These are phyloP conservation scores for Penicillium sp. DNA, from an alignment of 2,329 filamentous ascomycete species.

Conservation along the genomic window DNA sequence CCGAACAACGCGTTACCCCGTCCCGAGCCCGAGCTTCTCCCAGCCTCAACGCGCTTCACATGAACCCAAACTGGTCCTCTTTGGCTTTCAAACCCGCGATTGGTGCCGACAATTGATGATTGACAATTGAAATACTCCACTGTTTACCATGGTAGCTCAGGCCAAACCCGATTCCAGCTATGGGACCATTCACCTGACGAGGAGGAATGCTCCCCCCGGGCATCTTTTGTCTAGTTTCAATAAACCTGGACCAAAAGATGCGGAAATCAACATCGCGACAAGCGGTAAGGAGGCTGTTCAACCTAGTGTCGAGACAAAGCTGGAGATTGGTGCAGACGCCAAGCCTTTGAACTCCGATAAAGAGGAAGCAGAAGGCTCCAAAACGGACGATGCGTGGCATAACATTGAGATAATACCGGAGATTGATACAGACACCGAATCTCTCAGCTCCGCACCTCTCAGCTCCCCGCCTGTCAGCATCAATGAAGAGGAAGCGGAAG, in stretches of 20 bases:
- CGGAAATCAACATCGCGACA: too few relatives aligned
- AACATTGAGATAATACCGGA: neutral
- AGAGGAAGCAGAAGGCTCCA: constrained; percentile 5
- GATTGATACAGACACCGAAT: constrained; percentile 32
- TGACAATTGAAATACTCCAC: neutral
- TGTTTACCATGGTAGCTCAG: constrained; percentile 19
- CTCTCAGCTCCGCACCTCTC: constrained; percentile 27
- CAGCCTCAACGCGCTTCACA: constrained; percentile 1
- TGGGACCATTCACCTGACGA: constrained; percentile 25
- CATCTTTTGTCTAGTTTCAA: constrained; percentile 29
- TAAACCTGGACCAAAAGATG: constrained; percentile 8
- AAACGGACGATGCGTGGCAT: neutral
- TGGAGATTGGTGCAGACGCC: constrained; percentile 1
- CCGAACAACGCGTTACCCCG: neutral
- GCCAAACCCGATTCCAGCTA: constrained; percentile 29
- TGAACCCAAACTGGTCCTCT: neutral
- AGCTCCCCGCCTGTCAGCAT: neutral
- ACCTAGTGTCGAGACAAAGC: neutral
- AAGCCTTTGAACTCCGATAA: constrained; percentile 1
- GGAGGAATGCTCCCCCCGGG: constrained; percentile 8
- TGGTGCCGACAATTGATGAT: neutral
- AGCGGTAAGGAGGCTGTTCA: neutral
- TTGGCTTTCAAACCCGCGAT: neutral
- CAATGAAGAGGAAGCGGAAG: constrained; percentile 25
- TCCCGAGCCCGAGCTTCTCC: neutral